Conservation (phyloP, 2,329 filamentous ascomycete species). For the Diaporthe sp. region DNA sequence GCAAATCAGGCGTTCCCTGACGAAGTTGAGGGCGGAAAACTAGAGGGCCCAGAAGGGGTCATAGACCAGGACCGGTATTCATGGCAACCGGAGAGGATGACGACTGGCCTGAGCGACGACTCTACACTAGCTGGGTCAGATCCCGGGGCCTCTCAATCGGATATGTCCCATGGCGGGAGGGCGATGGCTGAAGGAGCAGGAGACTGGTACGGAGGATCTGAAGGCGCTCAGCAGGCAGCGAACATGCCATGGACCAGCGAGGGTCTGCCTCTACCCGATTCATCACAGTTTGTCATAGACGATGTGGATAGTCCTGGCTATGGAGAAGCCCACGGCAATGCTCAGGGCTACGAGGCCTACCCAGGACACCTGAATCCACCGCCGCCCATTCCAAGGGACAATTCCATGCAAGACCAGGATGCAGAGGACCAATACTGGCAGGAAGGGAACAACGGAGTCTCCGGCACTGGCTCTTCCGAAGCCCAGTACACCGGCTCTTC, state of each 20-base stretch:
- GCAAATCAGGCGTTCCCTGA: not conserved
- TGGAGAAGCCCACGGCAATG: not conserved
- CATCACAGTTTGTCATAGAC: slow-evolving; percentile 35
- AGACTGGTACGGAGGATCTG: not conserved
- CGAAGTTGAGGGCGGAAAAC: not conserved
- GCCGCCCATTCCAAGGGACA: not conserved
- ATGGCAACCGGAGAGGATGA: slow-evolving; percentile 36
- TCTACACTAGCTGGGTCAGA: slow-evolving; percentile 21
- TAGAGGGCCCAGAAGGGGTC: not conserved
- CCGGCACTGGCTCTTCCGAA: not conserved
- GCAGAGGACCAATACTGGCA: not conserved
- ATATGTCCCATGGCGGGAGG: not conserved
- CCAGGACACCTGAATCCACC: not conserved
- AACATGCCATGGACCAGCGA: slow-evolving; percentile 11
- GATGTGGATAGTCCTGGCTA: slow-evolving; percentile 32
- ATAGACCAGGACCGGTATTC: slow-evolving; percentile 23
- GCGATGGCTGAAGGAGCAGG: not conserved
- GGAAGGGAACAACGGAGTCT: not conserved
- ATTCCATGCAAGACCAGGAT: not conserved
- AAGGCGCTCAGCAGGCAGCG: not conserved
- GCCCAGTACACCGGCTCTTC: too few relatives aligned
- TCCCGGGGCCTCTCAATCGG: not conserved
- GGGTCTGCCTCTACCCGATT: not conserved
- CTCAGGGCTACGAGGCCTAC: not conserved
- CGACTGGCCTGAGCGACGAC: slow-evolving; percentile 31